Conservation (phyloP, 768 basidiomycete species). For the Glaciozyma antarctica region DNA sequence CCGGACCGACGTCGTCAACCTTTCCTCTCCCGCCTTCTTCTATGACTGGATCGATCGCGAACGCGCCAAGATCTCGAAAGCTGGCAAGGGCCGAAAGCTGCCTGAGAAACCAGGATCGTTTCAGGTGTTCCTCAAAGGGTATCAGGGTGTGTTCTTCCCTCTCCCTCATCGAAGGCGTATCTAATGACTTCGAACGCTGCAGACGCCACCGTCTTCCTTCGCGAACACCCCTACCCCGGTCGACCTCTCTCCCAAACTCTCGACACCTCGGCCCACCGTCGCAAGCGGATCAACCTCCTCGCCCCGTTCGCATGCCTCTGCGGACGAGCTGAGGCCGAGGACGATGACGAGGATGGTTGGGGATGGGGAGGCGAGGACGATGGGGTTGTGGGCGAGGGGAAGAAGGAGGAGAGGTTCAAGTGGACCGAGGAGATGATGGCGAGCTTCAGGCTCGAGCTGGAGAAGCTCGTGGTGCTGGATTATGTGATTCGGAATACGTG, state of each 20-base stretch:
- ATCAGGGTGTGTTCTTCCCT: constrained; percentile 47
- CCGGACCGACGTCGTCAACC: constrained; percentile 67
- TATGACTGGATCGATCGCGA: constrained; percentile 83
- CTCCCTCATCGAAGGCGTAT: background rate
- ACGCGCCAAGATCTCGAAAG: background rate
- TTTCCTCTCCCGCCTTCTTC: constrained; percentile 83
- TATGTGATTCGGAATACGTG: constrained; percentile 90
- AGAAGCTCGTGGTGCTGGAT: constrained; percentile 84
- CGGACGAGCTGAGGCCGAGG: constrained; percentile 67
- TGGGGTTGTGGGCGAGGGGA: constrained; percentile 56
- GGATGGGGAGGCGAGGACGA: constrained; percentile 51
- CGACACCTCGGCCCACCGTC: background rate
- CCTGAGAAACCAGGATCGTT: constrained; percentile 85
- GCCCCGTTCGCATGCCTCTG: constrained; percentile 46
- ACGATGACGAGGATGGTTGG: constrained; percentile 50
- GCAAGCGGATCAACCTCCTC: background rate
- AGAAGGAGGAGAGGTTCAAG: constrained; percentile 47
- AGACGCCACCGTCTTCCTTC: constrained; percentile 82
- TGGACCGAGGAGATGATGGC: constrained; percentile 72
- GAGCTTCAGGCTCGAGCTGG: constrained; percentile 75
- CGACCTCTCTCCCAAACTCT: constrained; percentile 9
- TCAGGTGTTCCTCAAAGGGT: constrained; percentile 81
- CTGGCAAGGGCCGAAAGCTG: constrained; percentile 45
- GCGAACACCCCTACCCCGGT: constrained; percentile 75
- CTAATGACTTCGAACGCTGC: background rate